Percentiles rank a stretch among this genome's conserved stretches.
These are phyloP conservation scores for Cryptococcus sp. DNA, from an alignment of 1,284 basidiomycete genomes.

Conservation along the genomic window DNA sequence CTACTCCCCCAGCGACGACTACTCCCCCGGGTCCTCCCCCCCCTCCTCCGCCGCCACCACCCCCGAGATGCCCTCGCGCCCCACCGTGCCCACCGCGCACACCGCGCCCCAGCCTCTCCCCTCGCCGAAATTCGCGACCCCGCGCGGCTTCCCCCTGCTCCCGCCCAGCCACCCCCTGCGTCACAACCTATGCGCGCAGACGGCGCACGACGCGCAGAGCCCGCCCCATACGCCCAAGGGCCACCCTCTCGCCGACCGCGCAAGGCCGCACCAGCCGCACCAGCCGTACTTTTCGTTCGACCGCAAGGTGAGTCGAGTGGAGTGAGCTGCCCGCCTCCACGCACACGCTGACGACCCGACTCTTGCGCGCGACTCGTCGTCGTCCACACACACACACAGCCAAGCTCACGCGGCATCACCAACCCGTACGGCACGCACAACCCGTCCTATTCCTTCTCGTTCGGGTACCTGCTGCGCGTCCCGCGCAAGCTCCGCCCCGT, in stretches of 20 bases:
- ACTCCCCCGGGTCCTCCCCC: no score
- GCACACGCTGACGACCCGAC: no score
- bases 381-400: background rate
- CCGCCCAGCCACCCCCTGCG: constrained; percentile 28
- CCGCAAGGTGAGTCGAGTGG: constrained; percentile 17
- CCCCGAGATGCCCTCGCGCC: constrained; percentile 17
- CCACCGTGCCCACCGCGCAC: constrained; percentile 16
- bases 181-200: constrained; percentile 20
- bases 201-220: background rate
- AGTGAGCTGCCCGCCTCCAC: no score
- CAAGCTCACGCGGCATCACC: constrained; percentile 17
- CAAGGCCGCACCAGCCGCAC: constrained; percentile 4
- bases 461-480: constrained; percentile 30
- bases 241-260: constrained; percentile 18
- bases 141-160: constrained; percentile 22
- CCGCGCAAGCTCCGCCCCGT: constrained; percentile 34
- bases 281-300: constrained; percentile 17
- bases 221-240: constrained; percentile 33
- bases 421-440: constrained; percentile 19
- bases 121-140: constrained; percentile 11
- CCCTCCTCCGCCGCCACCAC: background rate
- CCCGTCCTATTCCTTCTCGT: constrained; percentile 16
- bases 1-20: no score
- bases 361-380: no score
- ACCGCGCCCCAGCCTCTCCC: constrained; percentile 12